These are phyloP conservation scores for Phytopythium vexans DNA, from an alignment of 352 stramenopile species.

Conservation along the genomic window DNA sequence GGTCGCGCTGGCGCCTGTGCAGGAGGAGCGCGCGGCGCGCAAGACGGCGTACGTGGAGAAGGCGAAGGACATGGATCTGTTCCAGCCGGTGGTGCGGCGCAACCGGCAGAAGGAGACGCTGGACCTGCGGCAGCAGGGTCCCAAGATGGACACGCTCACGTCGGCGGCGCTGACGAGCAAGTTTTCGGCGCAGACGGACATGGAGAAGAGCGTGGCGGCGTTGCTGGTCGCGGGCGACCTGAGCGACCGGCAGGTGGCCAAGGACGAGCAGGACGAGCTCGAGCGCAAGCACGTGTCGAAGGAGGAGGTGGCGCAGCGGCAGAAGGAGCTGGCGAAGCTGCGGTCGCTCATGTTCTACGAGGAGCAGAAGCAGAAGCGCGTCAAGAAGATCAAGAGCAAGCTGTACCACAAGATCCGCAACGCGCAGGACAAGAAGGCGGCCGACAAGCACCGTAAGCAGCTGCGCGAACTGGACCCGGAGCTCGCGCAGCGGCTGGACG, in stretches of 20 bases:
- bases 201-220: slow-evolving; percentile 83
- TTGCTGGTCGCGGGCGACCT: slow-evolving; percentile 61
- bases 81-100: slow-evolving; percentile 87
- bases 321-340: slow-evolving; percentile 95
- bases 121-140: slow-evolving; percentile 91
- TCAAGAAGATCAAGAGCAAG: slow-evolving; percentile 99
- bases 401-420: slow-evolving; percentile 98
- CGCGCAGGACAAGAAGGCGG: slow-evolving; percentile 83
- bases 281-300: slow-evolving; percentile 64
- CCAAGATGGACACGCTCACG: slow-evolving; percentile 75
- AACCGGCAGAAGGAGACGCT: slow-evolving; percentile 94
- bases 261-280: slow-evolving; percentile 75
- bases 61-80: slow-evolving; percentile 85
- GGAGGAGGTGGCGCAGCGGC: slow-evolving; percentile 80
- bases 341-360: slow-evolving; percentile 98
- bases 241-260: slow-evolving; percentile 50
- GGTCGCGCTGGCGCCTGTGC: slow-evolving; percentile 66
- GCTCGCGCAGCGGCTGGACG: slow-evolving; percentile 67
- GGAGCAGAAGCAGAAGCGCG: slow-evolving; percentile 96
- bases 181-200: slow-evolving; percentile 89
- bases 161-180: slow-evolving; percentile 88
- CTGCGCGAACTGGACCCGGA: slow-evolving; percentile 77
- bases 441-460: slow-evolving; percentile 84
- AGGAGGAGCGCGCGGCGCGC: slow-evolving; percentile 83
- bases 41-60: slow-evolving; percentile 90